Percentiles rank a stretch among this genome's conserved stretches.
Conservation (phyloP, 352 stramenopile species). For the Thraustotheca clavata region DNA sequence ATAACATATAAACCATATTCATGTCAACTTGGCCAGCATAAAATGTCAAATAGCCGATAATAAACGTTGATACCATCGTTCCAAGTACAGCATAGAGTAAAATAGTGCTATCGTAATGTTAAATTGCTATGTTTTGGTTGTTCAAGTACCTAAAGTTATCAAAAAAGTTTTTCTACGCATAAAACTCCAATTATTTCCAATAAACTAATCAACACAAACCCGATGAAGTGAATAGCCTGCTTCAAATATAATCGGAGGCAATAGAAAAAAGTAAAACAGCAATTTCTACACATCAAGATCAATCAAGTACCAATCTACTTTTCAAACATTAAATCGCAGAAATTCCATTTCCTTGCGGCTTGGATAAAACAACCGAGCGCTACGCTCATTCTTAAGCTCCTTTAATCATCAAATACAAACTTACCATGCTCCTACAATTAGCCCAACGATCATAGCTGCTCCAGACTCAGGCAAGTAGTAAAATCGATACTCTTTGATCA, state of each 20-base stretch:
- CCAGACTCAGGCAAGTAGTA: conserved; percentile 87
- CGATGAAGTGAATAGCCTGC: conserved; percentile 89
- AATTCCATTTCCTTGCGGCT: conserved; percentile 87
- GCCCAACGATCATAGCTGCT: conserved; percentile 86
- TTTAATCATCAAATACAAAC: conserved; percentile 2
- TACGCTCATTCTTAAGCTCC: conserved; percentile 13
- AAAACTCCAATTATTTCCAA: not conserved
- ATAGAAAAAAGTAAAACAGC: conserved; percentile 95
- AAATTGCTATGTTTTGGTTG: not conserved
- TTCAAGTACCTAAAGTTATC: conserved; percentile 84
- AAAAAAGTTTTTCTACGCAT: conserved; percentile 88
- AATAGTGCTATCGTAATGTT: conserved; percentile 70
- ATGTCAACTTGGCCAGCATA: conserved; percentile 48
- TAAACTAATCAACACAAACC: conserved; percentile 23
- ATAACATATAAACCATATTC: not conserved
- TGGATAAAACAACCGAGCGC: conserved; percentile 74
- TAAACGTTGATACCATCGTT: conserved; percentile 94
- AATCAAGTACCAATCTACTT: not conserved
- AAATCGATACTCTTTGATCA: conserved; percentile 87
- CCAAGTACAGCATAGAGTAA: conserved; percentile 91
- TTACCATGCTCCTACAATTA: conserved; percentile 76
- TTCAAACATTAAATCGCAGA: conserved; percentile 73
- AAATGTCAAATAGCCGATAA: conserved; percentile 93
- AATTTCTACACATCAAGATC: conserved; percentile 38
- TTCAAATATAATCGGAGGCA: conserved; percentile 98